Conservation (phyloP, 2,329 filamentous ascomycete species). For the Venturia effusa region DNA sequence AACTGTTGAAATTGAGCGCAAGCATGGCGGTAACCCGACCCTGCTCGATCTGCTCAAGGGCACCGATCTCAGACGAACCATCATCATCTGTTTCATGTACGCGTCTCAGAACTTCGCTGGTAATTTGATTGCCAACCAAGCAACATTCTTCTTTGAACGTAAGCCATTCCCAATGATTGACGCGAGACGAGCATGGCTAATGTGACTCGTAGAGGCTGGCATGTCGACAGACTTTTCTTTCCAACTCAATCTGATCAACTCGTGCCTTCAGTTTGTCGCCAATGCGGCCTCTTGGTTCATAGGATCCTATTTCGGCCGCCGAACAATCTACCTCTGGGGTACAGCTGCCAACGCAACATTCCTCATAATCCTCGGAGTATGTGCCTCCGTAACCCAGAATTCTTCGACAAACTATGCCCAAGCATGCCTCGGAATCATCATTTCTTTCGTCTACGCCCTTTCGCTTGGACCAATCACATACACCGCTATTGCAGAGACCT, state of each 20-base stretch:
- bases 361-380: constrained; percentile 70
- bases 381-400: constrained; percentile 28
- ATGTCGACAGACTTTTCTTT: constrained; percentile 45
- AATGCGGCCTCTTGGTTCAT: constrained; percentile 32
- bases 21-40: constrained; percentile 60
- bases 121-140: constrained; percentile 53
- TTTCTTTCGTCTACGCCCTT: constrained; percentile 54
- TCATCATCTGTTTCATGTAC: constrained; percentile 47
- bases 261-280: constrained; percentile 47
- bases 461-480: constrained; percentile 59
- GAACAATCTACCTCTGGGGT: constrained; percentile 65
- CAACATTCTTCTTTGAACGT: constrained; percentile 50
- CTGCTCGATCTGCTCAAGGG: constrained; percentile 82
- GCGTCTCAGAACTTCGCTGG: constrained; percentile 34
- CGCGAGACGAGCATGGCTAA: constrained; percentile 14
- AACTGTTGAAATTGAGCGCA: constrained; percentile 69
- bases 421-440: constrained; percentile 51
- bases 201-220: constrained; percentile 43
- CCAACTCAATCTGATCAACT: constrained; percentile 53
- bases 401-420: constrained; percentile 45
- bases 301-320: constrained; percentile 47
- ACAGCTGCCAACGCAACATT: constrained; percentile 49
- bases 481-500: constrained; percentile 75
- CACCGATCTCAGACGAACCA: constrained; percentile 65
- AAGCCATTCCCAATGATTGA: constrained; percentile 18